Conservation (phyloP, 2,329 filamentous ascomycete species). For the Aphanoascus verrucosus region DNA sequence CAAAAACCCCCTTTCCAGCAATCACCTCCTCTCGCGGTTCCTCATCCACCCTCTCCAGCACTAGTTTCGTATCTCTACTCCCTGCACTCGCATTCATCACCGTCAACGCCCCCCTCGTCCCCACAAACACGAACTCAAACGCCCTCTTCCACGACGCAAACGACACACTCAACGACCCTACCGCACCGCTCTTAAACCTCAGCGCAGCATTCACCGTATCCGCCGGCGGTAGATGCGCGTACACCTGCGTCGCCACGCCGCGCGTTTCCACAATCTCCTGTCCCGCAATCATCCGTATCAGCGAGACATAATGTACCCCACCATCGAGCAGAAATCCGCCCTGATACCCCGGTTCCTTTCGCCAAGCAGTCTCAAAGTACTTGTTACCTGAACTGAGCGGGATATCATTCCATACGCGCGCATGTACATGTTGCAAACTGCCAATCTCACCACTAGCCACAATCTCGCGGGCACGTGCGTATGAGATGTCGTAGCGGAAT, state of each 20-base stretch:
- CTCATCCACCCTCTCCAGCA: slow-evolving; percentile 37
- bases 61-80: slow-evolving; percentile 25
- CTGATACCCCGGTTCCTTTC: slow-evolving; percentile 46
- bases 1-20: slow-evolving; percentile 31
- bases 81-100: slow-evolving; percentile 28
- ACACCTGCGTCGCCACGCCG: slow-evolving; percentile 41
- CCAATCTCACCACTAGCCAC: slow-evolving; percentile 36
- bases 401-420: slow-evolving; percentile 37
- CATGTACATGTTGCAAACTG: slow-evolving; percentile 41
- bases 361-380: slow-evolving; percentile 48
- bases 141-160: slow-evolving; percentile 45
- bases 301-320: slow-evolving; percentile 48
- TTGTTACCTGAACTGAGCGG: slow-evolving; percentile 37
- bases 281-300: slow-evolving; percentile 41
- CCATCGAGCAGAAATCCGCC: slow-evolving; percentile 51
- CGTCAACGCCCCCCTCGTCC: slow-evolving; percentile 42
- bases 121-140: slow-evolving; percentile 41
- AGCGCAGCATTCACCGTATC: slow-evolving; percentile 47
- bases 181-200: slow-evolving; percentile 38
- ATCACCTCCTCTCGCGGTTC: slow-evolving; percentile 42
- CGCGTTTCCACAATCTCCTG: slow-evolving; percentile 34
- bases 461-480: slow-evolving; percentile 36
- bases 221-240: slow-evolving; percentile 44
- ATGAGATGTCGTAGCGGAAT: slow-evolving; percentile 44
- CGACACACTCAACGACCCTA: slow-evolving; percentile 42